Base-by-base conservation (phyloP, 345 rosid species). In the Ailanthus altissimus region DNA sequence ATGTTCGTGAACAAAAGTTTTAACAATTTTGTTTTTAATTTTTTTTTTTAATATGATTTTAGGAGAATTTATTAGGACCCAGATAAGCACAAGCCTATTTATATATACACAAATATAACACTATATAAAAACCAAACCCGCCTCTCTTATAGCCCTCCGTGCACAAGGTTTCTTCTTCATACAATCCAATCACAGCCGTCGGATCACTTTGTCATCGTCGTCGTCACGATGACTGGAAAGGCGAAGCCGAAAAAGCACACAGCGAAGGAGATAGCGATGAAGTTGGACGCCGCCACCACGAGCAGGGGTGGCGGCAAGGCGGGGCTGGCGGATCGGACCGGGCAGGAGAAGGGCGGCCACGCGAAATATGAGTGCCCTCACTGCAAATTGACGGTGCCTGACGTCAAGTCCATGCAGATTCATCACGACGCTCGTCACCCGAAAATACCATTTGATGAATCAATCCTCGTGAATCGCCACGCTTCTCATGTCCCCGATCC, bases 241-340 rank as follows among this genome's bases (percentile, higher is more conserved):
- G 98, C 99, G 26, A 93, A 95, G 93, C 99, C 99, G 18, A 95
- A 95, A 94, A 95, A 95, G 93, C 99, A 95, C 84, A 93, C 99
- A 50, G 97, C 99, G 63, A 95, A 95, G 87, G 99, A 93, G 88
- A 83, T 95, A 79, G 89, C 91, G 10, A 80, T 95, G 18, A 95
- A 95, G 87, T 78, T 86, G 57, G 99, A 95, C 80, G 98, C 98
- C 0, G 99, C 99, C 23, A 83, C 86, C 21, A 95, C 99, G 8
- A 95, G 89, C 86, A 82, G 98, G 9, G 99, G 99, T 58, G 99
- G 99, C 32, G 99, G 99, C 21, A 90, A 88, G 82, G 99, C 97
- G 1, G 99, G 99, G 6, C 67, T 75, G 3, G 86, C 86, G 23
- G 99, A 95, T 62, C 79, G 99, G 40, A 69, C 89, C 6, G 97